Evolutionary conservation across 2,329 filamentous ascomycete genomes (phyloP).

Genomic region (Arthrobotrys sphaeroides): DNA sequence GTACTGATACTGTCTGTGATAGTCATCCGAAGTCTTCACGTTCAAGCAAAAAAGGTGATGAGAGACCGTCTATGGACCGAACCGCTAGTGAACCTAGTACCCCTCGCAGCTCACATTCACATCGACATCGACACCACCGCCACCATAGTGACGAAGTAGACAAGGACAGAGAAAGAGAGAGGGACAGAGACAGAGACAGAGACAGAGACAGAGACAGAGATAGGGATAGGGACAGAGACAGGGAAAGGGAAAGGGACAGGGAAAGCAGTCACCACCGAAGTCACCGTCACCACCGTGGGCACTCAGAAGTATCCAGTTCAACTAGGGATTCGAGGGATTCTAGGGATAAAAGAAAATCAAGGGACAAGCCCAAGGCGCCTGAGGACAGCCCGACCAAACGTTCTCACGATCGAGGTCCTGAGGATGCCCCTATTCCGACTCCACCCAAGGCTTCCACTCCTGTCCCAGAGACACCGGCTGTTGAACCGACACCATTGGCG

Average conservation of each 20-base stretch:
- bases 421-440: slow-evolving; percentile 2
- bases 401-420: slow-evolving; percentile 10
- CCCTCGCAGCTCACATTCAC: slow-evolving; percentile 34
- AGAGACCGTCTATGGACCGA: slow-evolving; percentile 48
- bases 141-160: slow-evolving; percentile 38
- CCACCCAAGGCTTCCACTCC: neutral
- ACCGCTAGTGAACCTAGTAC: slow-evolving; percentile 42
- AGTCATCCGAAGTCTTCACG: slow-evolving; percentile 46
- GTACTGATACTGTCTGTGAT: slow-evolving; percentile 43
- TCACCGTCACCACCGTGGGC: slow-evolving; percentile 25
- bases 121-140: slow-evolving; percentile 49
- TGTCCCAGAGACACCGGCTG: neutral
- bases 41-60: slow-evolving; percentile 52
- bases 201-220: neutral
- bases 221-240: neutral
- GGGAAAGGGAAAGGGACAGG: neutral
- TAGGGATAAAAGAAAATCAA: slow-evolving; percentile 38
- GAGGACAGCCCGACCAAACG: slow-evolving; percentile 21
- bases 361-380: slow-evolving; percentile 29
- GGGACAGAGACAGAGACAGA: neutral
- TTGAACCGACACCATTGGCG: neutral
- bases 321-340: slow-evolving; percentile 40
- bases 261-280: slow-evolving; percentile 24
- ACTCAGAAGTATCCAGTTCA: slow-evolving; percentile 35
- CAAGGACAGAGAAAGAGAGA: neutral